A percentile compares a stretch with the other conserved stretches of the same genome.
Evolutionary conservation across 805 yeast genomes (phyloP).

Genomic region (Candida patagonica): DNA sequence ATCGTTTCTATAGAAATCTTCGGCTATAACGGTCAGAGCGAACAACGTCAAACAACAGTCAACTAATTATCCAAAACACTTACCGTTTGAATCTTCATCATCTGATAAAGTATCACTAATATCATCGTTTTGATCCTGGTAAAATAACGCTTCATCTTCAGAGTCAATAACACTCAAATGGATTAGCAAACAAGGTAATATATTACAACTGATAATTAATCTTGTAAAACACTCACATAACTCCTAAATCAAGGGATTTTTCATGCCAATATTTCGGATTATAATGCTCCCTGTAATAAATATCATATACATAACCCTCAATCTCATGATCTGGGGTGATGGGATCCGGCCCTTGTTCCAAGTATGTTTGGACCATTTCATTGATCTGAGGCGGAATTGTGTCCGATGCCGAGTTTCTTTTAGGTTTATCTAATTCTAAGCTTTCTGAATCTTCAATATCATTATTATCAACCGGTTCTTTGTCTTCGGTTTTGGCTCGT

Average conservation of each 20-base stretch:
- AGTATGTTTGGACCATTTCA: slow-evolving; percentile 1
- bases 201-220: not conserved
- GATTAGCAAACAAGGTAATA: slow-evolving; percentile 1
- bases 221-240: slow-evolving; percentile 30
- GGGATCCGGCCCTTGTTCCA: not conserved
- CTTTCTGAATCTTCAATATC: not conserved
- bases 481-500: not conserved
- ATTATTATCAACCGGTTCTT: not conserved
- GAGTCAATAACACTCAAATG: slow-evolving; percentile 15
- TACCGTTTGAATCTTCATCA: slow-evolving; percentile 33
- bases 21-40: slow-evolving; percentile 39
- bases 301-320: slow-evolving; percentile 86
- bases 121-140: slow-evolving; percentile 33
- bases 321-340: slow-evolving; percentile 23
- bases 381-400: slow-evolving; percentile 37
- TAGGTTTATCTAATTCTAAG: not conserved
- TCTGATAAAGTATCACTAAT: slow-evolving; percentile 23
- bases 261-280: slow-evolving; percentile 36
- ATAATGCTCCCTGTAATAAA: slow-evolving; percentile 57
- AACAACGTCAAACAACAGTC: not conserved
- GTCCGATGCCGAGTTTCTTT: slow-evolving; percentile 39
- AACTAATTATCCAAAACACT: slow-evolving; percentile 2
- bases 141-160: slow-evolving; percentile 21
- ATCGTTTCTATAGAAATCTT: slow-evolving; percentile 83
- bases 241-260: slow-evolving; percentile 18